A percentile compares a stretch with the other conserved stretches of the same genome.
Evolutionary conservation across 495 filamentous ascomycete species (phyloP).

Genomic region (Aspergillus cristatus): DNA sequence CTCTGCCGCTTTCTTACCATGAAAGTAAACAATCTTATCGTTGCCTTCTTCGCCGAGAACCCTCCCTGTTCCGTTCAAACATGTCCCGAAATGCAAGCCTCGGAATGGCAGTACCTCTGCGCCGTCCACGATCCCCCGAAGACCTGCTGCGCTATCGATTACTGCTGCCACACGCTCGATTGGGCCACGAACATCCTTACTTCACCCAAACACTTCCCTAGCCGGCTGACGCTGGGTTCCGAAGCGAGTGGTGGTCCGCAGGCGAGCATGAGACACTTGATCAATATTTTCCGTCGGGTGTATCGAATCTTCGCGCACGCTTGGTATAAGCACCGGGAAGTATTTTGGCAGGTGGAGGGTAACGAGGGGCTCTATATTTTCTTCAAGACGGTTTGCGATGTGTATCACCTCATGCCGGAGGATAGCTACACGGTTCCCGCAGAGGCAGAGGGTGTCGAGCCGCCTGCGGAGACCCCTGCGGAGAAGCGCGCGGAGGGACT

Average conservation of each 20-base stretch:
- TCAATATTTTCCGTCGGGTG: constrained; percentile 86
- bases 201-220: constrained; percentile 84
- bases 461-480: constrained; percentile 29
- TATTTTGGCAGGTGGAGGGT: constrained; percentile 95
- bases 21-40: constrained; percentile 83
- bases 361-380: constrained; percentile 83
- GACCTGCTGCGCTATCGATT: constrained; percentile 94
- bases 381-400: constrained; percentile 94
- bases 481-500: constrained; percentile 26
- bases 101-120: constrained; percentile 98
- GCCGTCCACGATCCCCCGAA: constrained; percentile 94
- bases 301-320: constrained; percentile 97
- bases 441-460: constrained; percentile 74
- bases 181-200: constrained; percentile 91
- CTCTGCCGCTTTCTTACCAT: constrained; percentile 89
- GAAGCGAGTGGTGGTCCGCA: constrained; percentile 52
- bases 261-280: constrained; percentile 67
- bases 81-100: constrained; percentile 96
- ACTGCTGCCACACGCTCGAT: constrained; percentile 96
- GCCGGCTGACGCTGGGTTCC: constrained; percentile 62
- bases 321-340: constrained; percentile 91
- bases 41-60: constrained; percentile 82
- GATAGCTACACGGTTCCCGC: constrained; percentile 93
- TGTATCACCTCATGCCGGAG: constrained; percentile 76
- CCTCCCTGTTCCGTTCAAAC: constrained; percentile 79